phyloP scores from a whole-genome alignment of 2,329 filamentous ascomycete genomes.

The Cryphonectria naterciae region DNA sequence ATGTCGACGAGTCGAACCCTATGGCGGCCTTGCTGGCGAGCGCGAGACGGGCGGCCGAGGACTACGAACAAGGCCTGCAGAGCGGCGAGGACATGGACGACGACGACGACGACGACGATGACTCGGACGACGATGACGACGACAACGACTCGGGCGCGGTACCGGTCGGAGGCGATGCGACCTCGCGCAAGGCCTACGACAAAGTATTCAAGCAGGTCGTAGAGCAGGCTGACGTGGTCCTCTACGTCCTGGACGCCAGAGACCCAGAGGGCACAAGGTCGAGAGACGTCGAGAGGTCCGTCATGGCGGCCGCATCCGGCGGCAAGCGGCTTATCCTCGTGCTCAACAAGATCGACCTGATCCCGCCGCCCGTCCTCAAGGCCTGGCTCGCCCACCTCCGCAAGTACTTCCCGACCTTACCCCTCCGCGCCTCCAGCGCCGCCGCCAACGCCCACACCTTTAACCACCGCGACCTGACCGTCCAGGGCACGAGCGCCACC shows the following conservation, averaged over 20 bases:
- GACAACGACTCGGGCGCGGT: constrained; percentile 58
- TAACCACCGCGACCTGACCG: constrained; percentile 87
- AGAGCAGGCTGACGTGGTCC: constrained; percentile 83
- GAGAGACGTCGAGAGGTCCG: constrained; percentile 84
- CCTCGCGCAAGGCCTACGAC: constrained; percentile 86
- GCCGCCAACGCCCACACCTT: constrained; percentile 88
- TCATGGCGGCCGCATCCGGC: constrained; percentile 84
- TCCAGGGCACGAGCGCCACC: constrained; percentile 81
- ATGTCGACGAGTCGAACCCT: constrained; percentile 75
- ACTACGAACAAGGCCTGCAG: constrained; percentile 70
- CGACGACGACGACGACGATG: constrained; percentile 32
- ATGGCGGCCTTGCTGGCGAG: constrained; percentile 92
- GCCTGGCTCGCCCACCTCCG: constrained; percentile 84
- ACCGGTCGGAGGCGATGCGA: constrained; percentile 56
- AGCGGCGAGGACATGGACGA: constrained; percentile 60
- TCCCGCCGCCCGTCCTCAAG: constrained; percentile 80
- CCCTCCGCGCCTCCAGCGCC: constrained; percentile 80
- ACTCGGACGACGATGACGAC: constrained; percentile 53
- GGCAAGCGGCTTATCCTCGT: constrained; percentile 89
- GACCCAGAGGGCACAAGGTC: constrained; percentile 91
- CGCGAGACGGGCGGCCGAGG: constrained; percentile 74
- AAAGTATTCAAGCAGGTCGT: constrained; percentile 95
- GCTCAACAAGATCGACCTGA: constrained; percentile 93
- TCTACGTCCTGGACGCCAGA: constrained; percentile 91
- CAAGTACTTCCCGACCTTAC: constrained; percentile 88